Percentiles rank a stretch among this genome's conserved stretches.
Evolutionary conservation across 306 rosid genomes (phyloP).

Genomic region (Prosopis cineraria): DNA sequence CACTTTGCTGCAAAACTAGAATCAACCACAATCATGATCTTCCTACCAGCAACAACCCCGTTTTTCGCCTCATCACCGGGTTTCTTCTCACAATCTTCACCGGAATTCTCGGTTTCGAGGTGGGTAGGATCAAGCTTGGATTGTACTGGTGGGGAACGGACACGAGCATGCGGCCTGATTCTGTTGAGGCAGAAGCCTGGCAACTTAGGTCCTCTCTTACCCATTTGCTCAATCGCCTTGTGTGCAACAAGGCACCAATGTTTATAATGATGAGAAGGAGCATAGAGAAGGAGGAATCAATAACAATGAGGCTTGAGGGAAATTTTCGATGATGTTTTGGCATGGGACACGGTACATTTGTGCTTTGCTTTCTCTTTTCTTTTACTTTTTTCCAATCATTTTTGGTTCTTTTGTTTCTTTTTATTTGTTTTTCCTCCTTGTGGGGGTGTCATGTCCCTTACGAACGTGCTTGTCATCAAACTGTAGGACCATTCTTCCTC

Average conservation of each 20-base stretch:
- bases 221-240: slow-evolving; percentile 52
- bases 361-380: slow-evolving; percentile 45
- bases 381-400: slow-evolving; percentile 40
- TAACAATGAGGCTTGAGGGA: slow-evolving; percentile 29
- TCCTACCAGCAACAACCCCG: slow-evolving; percentile 53
- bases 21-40: slow-evolving; percentile 90
- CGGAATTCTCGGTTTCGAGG: slow-evolving; percentile 27
- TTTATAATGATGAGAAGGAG: slow-evolving; percentile 43
- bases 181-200: slow-evolving; percentile 84
- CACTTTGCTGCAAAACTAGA: slow-evolving; percentile 84
- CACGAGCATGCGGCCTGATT: slow-evolving; percentile 83
- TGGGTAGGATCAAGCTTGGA: slow-evolving; percentile 41
- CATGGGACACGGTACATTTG: slow-evolving; percentile 45
- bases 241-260: slow-evolving; percentile 30
- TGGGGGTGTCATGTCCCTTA: slow-evolving; percentile 53
- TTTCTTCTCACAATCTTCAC: slow-evolving; percentile 36
- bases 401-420: slow-evolving; percentile 39
- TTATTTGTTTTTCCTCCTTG: slow-evolving; percentile 30
- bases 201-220: slow-evolving; percentile 71
- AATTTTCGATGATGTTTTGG: slow-evolving; percentile 37
- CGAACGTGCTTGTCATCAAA: slow-evolving; percentile 80
- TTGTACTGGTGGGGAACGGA: slow-evolving; percentile 71
- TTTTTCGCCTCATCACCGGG: slow-evolving; percentile 45
- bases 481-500: slow-evolving; percentile 56
- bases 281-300: slow-evolving; percentile 20